Evolutionary conservation across 169 alveolate species (phyloP), one percentile per base, ranked within the genome.

Genomic region (Eimeria zaria): DNA sequence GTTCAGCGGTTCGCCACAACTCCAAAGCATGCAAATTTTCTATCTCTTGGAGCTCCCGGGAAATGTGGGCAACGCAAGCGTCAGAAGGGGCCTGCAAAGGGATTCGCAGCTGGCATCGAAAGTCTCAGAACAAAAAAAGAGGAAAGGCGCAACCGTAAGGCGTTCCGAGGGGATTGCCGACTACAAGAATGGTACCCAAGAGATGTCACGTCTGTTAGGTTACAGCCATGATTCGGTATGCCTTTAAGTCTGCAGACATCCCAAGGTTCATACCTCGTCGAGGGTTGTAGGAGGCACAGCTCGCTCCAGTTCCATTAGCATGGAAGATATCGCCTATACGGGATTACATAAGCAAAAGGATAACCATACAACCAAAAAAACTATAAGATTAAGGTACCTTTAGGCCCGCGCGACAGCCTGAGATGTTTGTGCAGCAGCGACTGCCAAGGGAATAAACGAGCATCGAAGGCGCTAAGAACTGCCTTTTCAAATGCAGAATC

Each of bases 1-100:
- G 27, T 81, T 81, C 90, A 30, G 90, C 90, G n/a, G 74, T 81
- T 20, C 48, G 39, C 90, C 90, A 81, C 73, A 81, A 51, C 55
- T 81, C 90, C 46, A 51, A 18, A 30, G 41, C 46, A 81, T 81
- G 90, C 51, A 51, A 33, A 27, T 81, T 41, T 33, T 81, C 90
- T 27, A 81, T n/a, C 44, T 41, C 73, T 53, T 39, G 67, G 48
- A 81, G 90, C 73, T 81, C 73, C 30, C 62, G 90, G 30, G 90
- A 81, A 14, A 81, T 53, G 71, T 81, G 90, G 27, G 74, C 46
- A 51, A 81, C 90, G 27, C 90, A 81, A 46, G 58, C 27, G 51
- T 81, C 90, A 53, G 30, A 39, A 27, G 69, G 9, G 46, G 90
- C 90, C 90, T 81, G 73, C 51, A 51, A 51, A n/a, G 9, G 71